phyloP scores from a whole-genome alignment of 2,329 filamentous ascomycete genomes.

The Aspergillus sp. region DNA sequence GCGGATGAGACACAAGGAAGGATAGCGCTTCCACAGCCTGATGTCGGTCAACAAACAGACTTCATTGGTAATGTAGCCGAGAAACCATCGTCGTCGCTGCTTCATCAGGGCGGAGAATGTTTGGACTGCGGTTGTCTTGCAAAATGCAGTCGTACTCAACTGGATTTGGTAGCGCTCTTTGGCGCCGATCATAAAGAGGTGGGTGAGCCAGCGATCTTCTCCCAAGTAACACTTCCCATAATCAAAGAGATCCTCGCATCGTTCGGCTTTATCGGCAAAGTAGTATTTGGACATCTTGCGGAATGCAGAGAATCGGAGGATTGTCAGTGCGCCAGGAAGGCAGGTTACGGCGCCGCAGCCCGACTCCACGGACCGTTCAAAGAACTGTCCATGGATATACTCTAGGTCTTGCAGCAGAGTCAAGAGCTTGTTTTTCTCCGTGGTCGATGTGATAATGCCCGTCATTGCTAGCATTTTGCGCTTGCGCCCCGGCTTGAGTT shows the following conservation, averaged over 20 bases:
- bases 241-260: conserved; percentile 94
- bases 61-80: conserved; percentile 97
- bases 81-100: conserved; percentile 92
- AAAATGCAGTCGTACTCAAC: conserved; percentile 96
- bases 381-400: conserved; percentile 94
- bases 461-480: conserved; percentile 97
- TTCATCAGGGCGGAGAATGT: conserved; percentile 83
- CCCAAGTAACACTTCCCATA: conserved; percentile 94
- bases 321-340: conserved; percentile 90
- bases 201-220: conserved; percentile 94
- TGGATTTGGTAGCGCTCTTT: conserved; percentile 93
- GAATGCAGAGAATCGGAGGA: conserved; percentile 94
- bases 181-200: conserved; percentile 97
- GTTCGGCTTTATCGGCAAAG: conserved; percentile 93
- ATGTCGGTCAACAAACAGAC: conserved; percentile 97
- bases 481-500: conserved; percentile 87
- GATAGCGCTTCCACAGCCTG: conserved; percentile 87
- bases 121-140: conserved; percentile 96
- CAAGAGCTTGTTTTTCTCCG: conserved; percentile 81
- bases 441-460: conserved; percentile 93
- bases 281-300: conserved; percentile 97
- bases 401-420: conserved; percentile 97
- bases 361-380: conserved; percentile 93
- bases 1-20: conserved; percentile 78
- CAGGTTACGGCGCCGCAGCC: conserved; percentile 93